phyloP scores from a whole-genome alignment of 495 filamentous ascomycete genomes.

The Niebla homalea region DNA sequence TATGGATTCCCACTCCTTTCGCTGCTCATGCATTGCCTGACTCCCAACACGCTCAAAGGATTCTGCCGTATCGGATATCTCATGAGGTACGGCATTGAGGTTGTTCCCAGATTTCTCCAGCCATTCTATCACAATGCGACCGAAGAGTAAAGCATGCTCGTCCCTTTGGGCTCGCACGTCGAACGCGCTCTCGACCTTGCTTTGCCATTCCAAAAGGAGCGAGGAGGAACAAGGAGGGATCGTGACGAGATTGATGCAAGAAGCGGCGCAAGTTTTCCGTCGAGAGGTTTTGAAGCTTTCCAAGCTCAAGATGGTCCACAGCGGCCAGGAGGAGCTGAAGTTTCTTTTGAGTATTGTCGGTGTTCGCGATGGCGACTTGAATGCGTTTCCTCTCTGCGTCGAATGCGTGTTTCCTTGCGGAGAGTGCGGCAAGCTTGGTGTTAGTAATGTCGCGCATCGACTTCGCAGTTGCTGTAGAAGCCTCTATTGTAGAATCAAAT shows the following conservation, averaged over 20 bases:
- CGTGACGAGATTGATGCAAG: constrained; percentile 28
- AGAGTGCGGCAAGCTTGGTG: constrained; percentile 6
- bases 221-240: constrained; percentile 27
- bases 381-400: constrained; percentile 4
- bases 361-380: not conserved
- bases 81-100: not conserved
- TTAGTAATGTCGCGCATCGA: constrained; percentile 11
- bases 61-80: constrained; percentile 1
- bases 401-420: not conserved
- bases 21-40: constrained; percentile 37
- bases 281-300: constrained; percentile 1
- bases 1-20: constrained; percentile 27
- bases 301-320: constrained; percentile 1
- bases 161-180: constrained; percentile 37
- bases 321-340: constrained; percentile 5
- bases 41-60: constrained; percentile 31
- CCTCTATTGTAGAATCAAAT: not conserved
- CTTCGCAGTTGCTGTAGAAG: constrained; percentile 6
- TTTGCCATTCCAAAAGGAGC: constrained; percentile 30
- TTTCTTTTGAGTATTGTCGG: not conserved
- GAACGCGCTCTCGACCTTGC: constrained; percentile 27
- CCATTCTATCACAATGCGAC: constrained; percentile 45
- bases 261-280: constrained; percentile 25
- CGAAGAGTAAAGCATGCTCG: constrained; percentile 42
- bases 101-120: constrained; percentile 19